phyloP scores from a whole-genome alignment of 2,329 filamentous ascomycete genomes.

The Fusarium sp. region DNA sequence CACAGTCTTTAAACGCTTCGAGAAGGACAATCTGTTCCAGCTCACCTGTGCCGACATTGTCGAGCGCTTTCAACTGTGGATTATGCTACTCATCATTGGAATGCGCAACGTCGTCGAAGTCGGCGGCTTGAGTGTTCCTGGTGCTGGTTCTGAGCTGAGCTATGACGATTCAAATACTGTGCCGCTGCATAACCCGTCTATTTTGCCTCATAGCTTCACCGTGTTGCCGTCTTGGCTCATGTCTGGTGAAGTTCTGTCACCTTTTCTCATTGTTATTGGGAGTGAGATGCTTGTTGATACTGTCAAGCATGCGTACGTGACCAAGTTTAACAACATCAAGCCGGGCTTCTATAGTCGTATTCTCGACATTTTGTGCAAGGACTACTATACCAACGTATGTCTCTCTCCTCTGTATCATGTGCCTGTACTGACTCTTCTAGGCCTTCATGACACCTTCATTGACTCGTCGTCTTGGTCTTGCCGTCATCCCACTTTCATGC shows the following conservation, averaged over 20 bases:
- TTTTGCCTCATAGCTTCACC: conserved; percentile 91
- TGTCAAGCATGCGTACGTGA: conserved; percentile 97
- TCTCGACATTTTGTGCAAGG: conserved; percentile 93
- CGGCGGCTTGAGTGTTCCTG: conserved; percentile 79
- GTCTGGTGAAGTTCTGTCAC: conserved; percentile 88
- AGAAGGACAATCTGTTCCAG: conserved; percentile 98
- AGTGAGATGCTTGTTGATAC: conserved; percentile 98
- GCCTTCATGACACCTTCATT: conserved; percentile 93
- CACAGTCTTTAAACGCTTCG: conserved; percentile 98
- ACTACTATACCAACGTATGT: conserved; percentile 93
- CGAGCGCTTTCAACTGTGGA: conserved; percentile 96
- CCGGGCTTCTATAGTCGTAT: conserved; percentile 90
- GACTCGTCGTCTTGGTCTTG: conserved; percentile 88
- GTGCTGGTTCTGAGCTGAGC: conserved; percentile 62
- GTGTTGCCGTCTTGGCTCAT: conserved; percentile 82
- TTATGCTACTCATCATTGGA: conserved; percentile 96
- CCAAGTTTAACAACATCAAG: conserved; percentile 98
- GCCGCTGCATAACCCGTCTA: conserved; percentile 76
- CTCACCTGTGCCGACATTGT: conserved; percentile 96
- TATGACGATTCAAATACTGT: conserved; percentile 63
- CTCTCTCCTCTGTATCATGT: not conserved
- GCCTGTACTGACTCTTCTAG: conserved; percentile 53
- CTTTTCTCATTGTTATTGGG: conserved; percentile 92
- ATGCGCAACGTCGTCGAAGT: conserved; percentile 97
- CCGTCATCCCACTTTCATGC: conserved; percentile 91